Conservation (phyloP, 179 eudicot species). For the Gypsophila paniculata region DNA sequence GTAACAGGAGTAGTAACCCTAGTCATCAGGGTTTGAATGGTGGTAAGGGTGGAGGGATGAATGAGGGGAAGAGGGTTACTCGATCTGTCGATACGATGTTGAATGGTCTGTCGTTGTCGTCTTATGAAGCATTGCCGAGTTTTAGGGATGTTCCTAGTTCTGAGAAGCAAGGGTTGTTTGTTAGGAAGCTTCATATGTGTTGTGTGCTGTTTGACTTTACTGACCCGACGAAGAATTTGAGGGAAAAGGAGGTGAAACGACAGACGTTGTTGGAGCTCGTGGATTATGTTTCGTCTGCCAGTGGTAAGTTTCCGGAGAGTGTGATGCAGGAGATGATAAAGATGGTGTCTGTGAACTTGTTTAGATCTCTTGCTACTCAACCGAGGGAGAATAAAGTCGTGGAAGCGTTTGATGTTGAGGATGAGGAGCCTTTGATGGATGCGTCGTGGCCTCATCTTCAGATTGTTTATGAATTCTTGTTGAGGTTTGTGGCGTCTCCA, state of each 20-base stretch:
- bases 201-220: conserved; percentile 48
- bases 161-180: conserved; percentile 47
- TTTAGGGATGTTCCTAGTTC: conserved; percentile 52
- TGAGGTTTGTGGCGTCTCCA: conserved; percentile 49
- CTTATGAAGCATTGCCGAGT: conserved; percentile 58
- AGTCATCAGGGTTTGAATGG: conserved; percentile 39
- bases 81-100: conserved; percentile 30
- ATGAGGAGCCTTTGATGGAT: conserved; percentile 57
- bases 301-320: conserved; percentile 45
- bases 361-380: conserved; percentile 44
- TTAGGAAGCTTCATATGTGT: conserved; percentile 49
- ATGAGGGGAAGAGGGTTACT: conserved; percentile 31
- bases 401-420: conserved; percentile 50
- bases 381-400: conserved; percentile 41
- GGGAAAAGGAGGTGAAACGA: conserved; percentile 56
- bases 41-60: conserved; percentile 25
- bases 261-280: conserved; percentile 52
- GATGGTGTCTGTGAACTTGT: conserved; percentile 50
- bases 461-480: conserved; percentile 46
- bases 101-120: conserved; percentile 35
- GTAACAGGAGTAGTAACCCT: conserved; percentile 31
- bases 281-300: conserved; percentile 45
- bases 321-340: conserved; percentile 44
- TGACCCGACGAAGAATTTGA: conserved; percentile 47
- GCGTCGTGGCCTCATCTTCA: conserved; percentile 63